A percentile compares a stretch with the other conserved stretches of the same genome.
phyloP scores from a whole-genome alignment of 2,329 filamentous ascomycete species.

The Hawksworthiomyces lignivorus region DNA sequence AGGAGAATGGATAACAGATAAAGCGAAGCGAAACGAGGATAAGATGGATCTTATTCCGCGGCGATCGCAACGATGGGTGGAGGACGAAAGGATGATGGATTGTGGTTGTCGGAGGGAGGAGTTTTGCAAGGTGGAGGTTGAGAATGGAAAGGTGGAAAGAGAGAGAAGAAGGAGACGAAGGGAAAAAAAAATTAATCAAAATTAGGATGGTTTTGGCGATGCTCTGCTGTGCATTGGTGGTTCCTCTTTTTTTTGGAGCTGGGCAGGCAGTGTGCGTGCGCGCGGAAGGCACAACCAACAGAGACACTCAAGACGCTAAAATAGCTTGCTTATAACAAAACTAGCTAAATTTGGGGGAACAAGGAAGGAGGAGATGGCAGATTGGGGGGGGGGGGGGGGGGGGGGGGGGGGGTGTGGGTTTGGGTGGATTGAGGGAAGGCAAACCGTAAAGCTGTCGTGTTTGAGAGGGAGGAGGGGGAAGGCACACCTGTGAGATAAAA shows the following conservation, averaged over 20 bases:
- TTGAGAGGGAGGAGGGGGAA: slow-evolving; percentile 9
- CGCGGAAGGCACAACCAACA: slow-evolving; percentile 7
- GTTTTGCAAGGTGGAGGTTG: not conserved
- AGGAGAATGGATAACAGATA: too few species aligned
- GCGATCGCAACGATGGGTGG: slow-evolving; percentile 4
- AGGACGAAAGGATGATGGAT: not conserved
- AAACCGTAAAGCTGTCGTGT: slow-evolving; percentile 14
- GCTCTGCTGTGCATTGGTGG: too few species aligned
- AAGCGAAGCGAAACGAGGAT: not conserved
- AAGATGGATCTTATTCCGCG: not conserved
- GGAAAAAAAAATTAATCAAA: slow-evolving; percentile 4
- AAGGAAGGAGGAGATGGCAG: not conserved
- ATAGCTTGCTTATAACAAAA: not conserved
- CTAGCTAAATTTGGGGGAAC: not conserved
- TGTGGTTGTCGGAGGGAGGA: slow-evolving; percentile 1
- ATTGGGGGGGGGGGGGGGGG: slow-evolving; percentile 7
- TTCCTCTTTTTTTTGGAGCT: too few species aligned
- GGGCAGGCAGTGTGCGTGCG: too few species aligned
- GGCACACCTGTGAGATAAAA: not conserved
- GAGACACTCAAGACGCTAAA: slow-evolving; percentile 4
- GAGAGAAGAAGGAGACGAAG: slow-evolving; percentile 1
- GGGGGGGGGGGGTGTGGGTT: slow-evolving; percentile 4
- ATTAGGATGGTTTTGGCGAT: slow-evolving; percentile 11
- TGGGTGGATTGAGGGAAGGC: slow-evolving; percentile 5
- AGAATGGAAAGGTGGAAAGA: slow-evolving; percentile 4